phyloP scores from a whole-genome alignment of 306 rosid genomes.

The Ochetophila trinervis region DNA sequence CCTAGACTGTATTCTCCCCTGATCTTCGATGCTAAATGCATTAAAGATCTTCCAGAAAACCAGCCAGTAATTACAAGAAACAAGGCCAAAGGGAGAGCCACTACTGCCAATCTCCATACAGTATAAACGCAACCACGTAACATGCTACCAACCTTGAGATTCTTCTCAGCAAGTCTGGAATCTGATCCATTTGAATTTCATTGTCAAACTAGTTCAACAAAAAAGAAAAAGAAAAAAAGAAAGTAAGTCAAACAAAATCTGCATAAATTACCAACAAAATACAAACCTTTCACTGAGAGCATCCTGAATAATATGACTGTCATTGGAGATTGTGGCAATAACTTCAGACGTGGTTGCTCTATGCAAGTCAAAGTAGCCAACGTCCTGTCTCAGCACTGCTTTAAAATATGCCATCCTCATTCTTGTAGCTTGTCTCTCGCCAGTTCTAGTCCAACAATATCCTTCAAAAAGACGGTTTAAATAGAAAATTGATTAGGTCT shows the following conservation, averaged over 20 bases:
- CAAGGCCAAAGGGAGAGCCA: conserved; percentile 48
- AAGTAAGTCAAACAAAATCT: background rate
- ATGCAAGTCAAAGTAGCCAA: conserved; percentile 52
- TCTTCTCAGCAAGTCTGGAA: conserved; percentile 36
- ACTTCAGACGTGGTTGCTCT: conserved; percentile 45
- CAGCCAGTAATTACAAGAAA: conserved; percentile 46
- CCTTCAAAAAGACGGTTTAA: conserved; percentile 31
- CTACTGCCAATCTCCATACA: conserved; percentile 44
- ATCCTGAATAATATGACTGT: conserved; percentile 50
- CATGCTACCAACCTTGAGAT: background rate
- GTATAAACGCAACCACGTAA: conserved; percentile 32
- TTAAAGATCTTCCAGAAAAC: conserved; percentile 37
- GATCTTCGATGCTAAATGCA: conserved; percentile 33
- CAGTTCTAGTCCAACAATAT: conserved; percentile 62
- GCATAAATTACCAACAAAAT: background rate
- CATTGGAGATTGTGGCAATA: conserved; percentile 49
- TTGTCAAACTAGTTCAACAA: too few relatives aligned
- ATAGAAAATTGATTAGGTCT: too few relatives aligned
- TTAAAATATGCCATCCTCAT: conserved; percentile 51
- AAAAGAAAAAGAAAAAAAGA: conserved; percentile 1
- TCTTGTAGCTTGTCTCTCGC: conserved; percentile 56
- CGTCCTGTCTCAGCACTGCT: conserved; percentile 51
- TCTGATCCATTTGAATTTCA: background rate
- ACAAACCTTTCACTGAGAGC: conserved; percentile 44
- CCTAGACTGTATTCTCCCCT: conserved; percentile 41